Conservation (phyloP, 345 rosid genomes). For the Lumnitzera racemosa region DNA sequence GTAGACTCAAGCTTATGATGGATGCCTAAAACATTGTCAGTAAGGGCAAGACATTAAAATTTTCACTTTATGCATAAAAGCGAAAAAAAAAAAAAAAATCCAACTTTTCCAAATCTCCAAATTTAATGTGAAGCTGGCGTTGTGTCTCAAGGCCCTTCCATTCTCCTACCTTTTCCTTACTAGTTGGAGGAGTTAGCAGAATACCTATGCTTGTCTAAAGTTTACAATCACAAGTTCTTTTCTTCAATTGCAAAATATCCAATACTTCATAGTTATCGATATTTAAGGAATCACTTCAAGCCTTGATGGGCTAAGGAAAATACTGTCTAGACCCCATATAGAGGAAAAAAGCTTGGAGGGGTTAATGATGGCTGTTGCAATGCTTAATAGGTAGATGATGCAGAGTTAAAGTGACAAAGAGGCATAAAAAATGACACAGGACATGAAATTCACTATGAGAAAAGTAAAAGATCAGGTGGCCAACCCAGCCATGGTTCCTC, state of each 20-base stretch:
- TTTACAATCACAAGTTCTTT: constrained; percentile 6
- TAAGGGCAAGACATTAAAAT: not conserved
- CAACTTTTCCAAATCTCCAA: constrained; percentile 54
- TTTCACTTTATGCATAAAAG: not conserved
- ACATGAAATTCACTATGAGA: too few relatives aligned
- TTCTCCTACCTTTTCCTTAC: constrained; percentile 36
- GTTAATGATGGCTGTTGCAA: too few relatives aligned
- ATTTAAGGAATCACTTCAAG: not conserved
- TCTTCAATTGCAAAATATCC: not conserved
- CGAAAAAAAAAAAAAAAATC: not conserved
- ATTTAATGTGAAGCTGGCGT: constrained; percentile 44
- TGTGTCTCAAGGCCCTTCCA: constrained; percentile 74
- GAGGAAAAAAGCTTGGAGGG: too few relatives aligned
- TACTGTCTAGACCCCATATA: too few relatives aligned
- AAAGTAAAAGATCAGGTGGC: too few relatives aligned
- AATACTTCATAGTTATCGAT: not conserved
- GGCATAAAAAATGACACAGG: too few relatives aligned
- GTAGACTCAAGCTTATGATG: not conserved
- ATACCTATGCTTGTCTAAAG: constrained; percentile 72
- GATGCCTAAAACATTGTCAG: not conserved
- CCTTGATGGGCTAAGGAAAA: not conserved
- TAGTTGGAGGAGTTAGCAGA: constrained; percentile 71
- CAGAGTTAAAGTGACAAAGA: too few relatives aligned
- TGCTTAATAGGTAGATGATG: too few relatives aligned
- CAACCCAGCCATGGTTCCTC: too few relatives aligned